Conservation (phyloP, 2,329 filamentous ascomycete species). For the Ophiostoma perfectum region DNA sequence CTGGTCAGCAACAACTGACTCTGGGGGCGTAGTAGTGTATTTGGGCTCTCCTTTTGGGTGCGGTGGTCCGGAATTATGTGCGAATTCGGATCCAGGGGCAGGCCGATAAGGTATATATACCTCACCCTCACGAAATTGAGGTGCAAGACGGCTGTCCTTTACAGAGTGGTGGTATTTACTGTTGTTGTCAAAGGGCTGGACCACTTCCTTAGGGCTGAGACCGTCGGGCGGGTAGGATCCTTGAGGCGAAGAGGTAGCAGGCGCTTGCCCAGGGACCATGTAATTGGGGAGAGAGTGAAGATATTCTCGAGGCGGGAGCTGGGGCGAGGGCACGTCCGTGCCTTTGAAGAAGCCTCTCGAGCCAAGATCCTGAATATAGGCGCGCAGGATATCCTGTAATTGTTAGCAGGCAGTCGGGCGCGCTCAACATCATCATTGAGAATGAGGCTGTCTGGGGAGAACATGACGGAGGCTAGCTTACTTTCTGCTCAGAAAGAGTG, state of each 20-base stretch:
- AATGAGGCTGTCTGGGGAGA: background rate
- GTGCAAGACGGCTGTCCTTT: conserved; percentile 28
- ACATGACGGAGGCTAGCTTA: conserved; percentile 29
- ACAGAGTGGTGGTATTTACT: conserved; percentile 41
- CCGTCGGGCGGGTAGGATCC: conserved; percentile 25
- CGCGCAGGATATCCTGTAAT: conserved; percentile 52
- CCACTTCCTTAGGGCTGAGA: conserved; percentile 35
- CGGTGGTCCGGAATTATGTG: background rate
- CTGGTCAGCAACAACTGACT: background rate
- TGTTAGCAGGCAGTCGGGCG: background rate
- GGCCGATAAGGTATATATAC: conserved; percentile 24
- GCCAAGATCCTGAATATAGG: conserved; percentile 57
- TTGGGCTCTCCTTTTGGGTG: background rate
- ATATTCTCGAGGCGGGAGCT: conserved; percentile 34
- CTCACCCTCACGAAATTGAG: background rate
- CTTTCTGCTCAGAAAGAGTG: conserved; percentile 53
- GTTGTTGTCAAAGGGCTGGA: conserved; percentile 35
- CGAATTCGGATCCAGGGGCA: conserved; percentile 13
- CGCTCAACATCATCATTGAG: too few relatives aligned
- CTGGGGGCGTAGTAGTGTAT: background rate
- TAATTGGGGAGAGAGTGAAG: conserved; percentile 38
- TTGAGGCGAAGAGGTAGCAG: conserved; percentile 27
- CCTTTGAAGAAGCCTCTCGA: conserved; percentile 42
- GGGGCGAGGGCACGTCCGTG: conserved; percentile 40
- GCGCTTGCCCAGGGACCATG: conserved; percentile 35